Evolutionary conservation across 306 rosid species (phyloP).

Genomic region (Fragaria iinumae): DNA sequence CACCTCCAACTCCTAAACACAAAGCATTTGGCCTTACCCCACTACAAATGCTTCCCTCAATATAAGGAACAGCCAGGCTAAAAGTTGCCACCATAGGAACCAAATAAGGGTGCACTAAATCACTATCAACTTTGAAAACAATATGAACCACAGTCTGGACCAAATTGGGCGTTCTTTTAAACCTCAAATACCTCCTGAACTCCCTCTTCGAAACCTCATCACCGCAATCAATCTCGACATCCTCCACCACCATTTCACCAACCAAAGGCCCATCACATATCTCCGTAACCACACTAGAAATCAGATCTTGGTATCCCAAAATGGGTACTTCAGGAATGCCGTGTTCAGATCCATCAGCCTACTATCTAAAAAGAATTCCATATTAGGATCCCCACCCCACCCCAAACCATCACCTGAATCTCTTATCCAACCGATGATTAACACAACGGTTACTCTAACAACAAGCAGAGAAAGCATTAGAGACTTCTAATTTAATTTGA

Average conservation of each 20-base stretch:
- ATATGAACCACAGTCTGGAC: slow-evolving; percentile 65
- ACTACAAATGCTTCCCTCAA: slow-evolving; percentile 38
- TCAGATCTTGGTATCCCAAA: slow-evolving; percentile 63
- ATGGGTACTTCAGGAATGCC: slow-evolving; percentile 65
- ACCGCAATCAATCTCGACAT: slow-evolving; percentile 50
- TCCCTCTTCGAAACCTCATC: slow-evolving; percentile 27
- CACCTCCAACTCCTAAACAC: slow-evolving; percentile 92
- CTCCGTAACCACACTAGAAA: slow-evolving; percentile 50
- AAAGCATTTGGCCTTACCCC: slow-evolving; percentile 63
- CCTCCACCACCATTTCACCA: slow-evolving; percentile 87
- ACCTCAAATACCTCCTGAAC: slow-evolving; percentile 84
- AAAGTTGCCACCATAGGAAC: slow-evolving; percentile 81
- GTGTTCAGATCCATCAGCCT: neutral
- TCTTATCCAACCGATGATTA: too few species aligned
- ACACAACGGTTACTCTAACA: too few species aligned
- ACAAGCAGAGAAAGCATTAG: too few species aligned
- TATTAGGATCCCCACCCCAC: too few species aligned
- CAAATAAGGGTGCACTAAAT: slow-evolving; percentile 67
- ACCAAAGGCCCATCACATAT: slow-evolving; percentile 45
- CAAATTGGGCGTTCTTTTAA: slow-evolving; percentile 82
- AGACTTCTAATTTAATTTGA: too few species aligned
- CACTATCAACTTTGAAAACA: slow-evolving; percentile 18
- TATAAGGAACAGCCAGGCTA: slow-evolving; percentile 32
- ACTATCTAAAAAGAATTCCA: too few species aligned
- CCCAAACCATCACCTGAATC: too few species aligned